Base-by-base conservation (phyloP, 176 grass and related monocot species). In the Ananas comosus region DNA sequence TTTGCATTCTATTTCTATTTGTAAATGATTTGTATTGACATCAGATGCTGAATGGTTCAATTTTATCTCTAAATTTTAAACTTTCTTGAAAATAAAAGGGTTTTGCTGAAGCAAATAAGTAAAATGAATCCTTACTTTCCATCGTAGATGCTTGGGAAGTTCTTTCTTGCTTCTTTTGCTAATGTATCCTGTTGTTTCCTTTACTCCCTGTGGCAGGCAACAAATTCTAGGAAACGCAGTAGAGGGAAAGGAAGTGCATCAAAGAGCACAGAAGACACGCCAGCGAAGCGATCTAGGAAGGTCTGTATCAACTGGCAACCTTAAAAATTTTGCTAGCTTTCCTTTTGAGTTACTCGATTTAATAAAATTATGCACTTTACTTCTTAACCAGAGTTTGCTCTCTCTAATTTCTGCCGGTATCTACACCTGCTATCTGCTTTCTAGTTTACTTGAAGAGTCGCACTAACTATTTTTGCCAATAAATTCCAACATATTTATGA, bases 141-240 rank as follows among this genome's bases (percentile, higher is more conserved):
- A 5, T 56, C 16, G 9, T 18, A 61, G 13, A 61, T 61, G 21
- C 56, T 61, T 22, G 56, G 56, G 10, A 16, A 19, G 56, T 19
- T 9, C 56, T 19, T 61, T 61, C 56, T 22, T 18, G 8, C 21
- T 2, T 19, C 21, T 18, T 9, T 64, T 50, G 22, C 21, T 29
- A 11, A 3, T 64, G 19, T 64, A 63, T 23, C 65, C 9, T 52
- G 0, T 13, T 7, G 67, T 28, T 51, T 48, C 70, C 66, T 42
- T 54, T 49, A 53, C 78, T 57, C 51, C 63, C 42, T 59, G 72
- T 53, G 63, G 50, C 73, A 97, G 87, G 82, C 84, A 28, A 83
- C 80, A 72, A 81, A 90, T 66, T 90, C 86, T 70, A 81, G 71
- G 70, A 97, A 97, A 74, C 87, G 87, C 72, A 88, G 88, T 80